Evolutionary conservation across 2,329 filamentous ascomycete species (phyloP).

Genomic region (Decorospora gaudefroyi): DNA sequence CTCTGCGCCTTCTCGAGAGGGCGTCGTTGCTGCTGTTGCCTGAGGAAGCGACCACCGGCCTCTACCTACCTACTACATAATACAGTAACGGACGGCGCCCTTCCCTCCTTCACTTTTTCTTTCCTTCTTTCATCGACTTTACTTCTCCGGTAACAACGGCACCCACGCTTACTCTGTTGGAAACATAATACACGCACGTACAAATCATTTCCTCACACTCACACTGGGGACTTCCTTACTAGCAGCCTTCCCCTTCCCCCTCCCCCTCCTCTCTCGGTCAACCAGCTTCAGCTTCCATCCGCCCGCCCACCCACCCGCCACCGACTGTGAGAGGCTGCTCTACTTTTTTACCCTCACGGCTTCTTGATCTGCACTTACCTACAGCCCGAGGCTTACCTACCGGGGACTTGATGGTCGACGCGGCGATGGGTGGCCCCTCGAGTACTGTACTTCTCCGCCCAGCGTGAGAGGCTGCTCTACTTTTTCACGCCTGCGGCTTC

Average conservation of each 20-base stretch:
- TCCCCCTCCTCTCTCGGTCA: conserved; percentile 8
- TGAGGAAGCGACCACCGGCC: conserved; percentile 6
- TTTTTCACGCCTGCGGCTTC: conserved; percentile 22
- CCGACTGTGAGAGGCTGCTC: conserved; percentile 28
- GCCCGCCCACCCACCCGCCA: too few relatives aligned
- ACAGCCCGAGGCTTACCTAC: not conserved
- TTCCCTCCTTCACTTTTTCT: conserved; percentile 2
- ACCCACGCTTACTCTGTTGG: not conserved
- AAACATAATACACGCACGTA: not conserved
- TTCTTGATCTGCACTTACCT: conserved; percentile 3
- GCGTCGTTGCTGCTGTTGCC: conserved; percentile 10
- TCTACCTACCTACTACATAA: conserved; percentile 15
- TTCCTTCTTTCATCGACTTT: conserved; percentile 1
- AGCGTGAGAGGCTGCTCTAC: conserved; percentile 29
- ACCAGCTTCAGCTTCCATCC: too few relatives aligned
- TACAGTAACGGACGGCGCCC: conserved; percentile 11
- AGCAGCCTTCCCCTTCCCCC: conserved; percentile 15
- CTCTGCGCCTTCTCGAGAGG: not conserved
- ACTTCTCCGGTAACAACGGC: too few relatives aligned
- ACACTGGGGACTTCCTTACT: conserved; percentile 21
- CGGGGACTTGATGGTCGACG: too few relatives aligned
- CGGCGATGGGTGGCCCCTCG: too few relatives aligned
- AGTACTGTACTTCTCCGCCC: conserved; percentile 18
- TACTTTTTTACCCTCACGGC: conserved; percentile 22
- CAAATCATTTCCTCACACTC: conserved; percentile 3